Evolutionary conservation across 2,329 filamentous ascomycete genomes (phyloP).

Genomic region (Cordyceps militaris): DNA sequence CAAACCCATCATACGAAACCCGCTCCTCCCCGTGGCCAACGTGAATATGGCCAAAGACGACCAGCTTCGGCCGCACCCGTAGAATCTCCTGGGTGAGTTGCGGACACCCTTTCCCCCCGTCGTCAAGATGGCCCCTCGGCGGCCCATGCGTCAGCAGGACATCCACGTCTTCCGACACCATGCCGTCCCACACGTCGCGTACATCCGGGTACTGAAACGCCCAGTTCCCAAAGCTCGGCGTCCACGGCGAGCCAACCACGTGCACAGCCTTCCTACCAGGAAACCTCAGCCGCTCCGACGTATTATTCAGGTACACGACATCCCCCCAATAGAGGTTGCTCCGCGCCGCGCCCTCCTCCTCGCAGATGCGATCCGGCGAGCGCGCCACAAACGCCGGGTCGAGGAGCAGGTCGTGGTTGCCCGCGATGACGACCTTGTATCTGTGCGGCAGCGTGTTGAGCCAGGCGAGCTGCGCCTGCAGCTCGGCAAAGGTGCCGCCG

Average conservation of each 20-base stretch:
- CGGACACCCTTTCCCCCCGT: constrained; percentile 25
- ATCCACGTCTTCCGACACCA: constrained; percentile 23
- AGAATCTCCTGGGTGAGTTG: constrained; percentile 25
- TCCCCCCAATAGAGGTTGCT: constrained; percentile 25
- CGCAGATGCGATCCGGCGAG: constrained; percentile 11
- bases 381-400: constrained; percentile 17
- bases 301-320: constrained; percentile 28
- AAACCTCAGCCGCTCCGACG: constrained; percentile 19
- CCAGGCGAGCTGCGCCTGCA: constrained; percentile 34
- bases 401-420: constrained; percentile 37
- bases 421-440: constrained; percentile 39
- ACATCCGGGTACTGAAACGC: constrained; percentile 33
- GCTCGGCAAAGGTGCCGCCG: constrained; percentile 32
- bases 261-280: constrained; percentile 22
- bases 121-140: constrained; percentile 28
- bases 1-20: constrained; percentile 20
- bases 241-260: constrained; percentile 30
- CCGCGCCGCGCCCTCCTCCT: not conserved
- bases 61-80: constrained; percentile 25
- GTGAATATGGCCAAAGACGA: constrained; percentile 34
- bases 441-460: constrained; percentile 30
- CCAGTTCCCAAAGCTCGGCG: constrained; percentile 28
- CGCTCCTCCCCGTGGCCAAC: constrained; percentile 25
- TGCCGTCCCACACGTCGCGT: constrained; percentile 20
- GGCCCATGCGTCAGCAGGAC: constrained; percentile 33